Conservation (phyloP, 805 yeast genomes). For the Candida maltosa region DNA sequence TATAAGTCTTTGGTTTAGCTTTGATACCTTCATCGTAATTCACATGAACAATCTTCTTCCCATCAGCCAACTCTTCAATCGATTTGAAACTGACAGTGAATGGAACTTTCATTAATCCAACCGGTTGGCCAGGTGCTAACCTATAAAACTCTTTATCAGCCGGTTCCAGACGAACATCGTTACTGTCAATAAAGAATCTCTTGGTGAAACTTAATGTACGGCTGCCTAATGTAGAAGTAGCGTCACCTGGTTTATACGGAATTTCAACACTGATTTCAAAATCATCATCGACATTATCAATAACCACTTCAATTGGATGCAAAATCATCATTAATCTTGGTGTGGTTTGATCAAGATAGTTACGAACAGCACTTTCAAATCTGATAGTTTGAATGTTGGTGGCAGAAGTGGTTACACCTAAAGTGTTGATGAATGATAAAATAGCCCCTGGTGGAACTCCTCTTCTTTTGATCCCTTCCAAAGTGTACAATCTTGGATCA, state of each 20-base stretch:
- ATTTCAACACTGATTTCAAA: conserved; percentile 66
- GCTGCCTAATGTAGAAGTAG: conserved; percentile 50
- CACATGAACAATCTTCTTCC: conserved; percentile 70
- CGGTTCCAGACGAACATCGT: conserved; percentile 70
- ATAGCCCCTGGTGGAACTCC: conserved; percentile 99
- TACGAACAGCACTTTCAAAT: conserved; percentile 86
- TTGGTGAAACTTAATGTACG: conserved; percentile 75
- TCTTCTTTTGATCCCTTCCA: conserved; percentile 92
- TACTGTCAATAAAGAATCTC: conserved; percentile 77
- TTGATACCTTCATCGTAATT: conserved; percentile 62
- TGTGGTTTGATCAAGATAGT: conserved; percentile 82
- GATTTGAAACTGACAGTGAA: conserved; percentile 70
- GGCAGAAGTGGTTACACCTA: conserved; percentile 94
- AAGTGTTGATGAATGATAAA: conserved; percentile 84
- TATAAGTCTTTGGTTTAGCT: conserved; percentile 89
- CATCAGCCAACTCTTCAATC: conserved; percentile 63
- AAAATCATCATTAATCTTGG: conserved; percentile 93
- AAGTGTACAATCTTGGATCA: conserved; percentile 93
- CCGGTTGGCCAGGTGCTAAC: conserved; percentile 90
- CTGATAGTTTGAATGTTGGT: conserved; percentile 87
- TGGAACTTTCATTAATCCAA: conserved; percentile 91
- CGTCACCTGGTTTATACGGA: conserved; percentile 84
- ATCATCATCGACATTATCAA: conserved; percentile 79
- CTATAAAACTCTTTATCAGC: conserved; percentile 84
- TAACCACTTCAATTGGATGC: conserved; percentile 78